These are phyloP conservation scores for Paecilomyces dactylethromorphus DNA, from an alignment of 2,329 filamentous ascomycete genomes.

Conservation along the genomic window DNA sequence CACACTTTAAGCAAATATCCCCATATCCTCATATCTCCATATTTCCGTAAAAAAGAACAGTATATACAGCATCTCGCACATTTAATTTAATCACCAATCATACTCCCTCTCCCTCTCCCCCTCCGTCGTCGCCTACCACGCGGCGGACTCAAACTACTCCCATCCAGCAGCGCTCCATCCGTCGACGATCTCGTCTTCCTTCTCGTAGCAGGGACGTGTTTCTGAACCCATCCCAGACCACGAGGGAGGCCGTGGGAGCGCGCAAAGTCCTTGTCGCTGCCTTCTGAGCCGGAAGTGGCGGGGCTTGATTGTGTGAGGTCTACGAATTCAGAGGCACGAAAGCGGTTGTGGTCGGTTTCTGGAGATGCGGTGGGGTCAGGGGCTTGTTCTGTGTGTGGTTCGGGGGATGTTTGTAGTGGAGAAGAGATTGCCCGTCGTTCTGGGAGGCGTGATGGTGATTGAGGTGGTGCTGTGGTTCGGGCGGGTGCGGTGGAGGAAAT, in stretches of 20 bases:
- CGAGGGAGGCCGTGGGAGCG: slow-evolving; percentile 19
- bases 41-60: no score
- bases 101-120: background rate
- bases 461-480: slow-evolving; percentile 2
- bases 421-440: slow-evolving; percentile 3
- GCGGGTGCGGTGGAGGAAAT: slow-evolving; percentile 10
- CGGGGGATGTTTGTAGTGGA: slow-evolving; percentile 3
- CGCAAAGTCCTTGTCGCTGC: slow-evolving; percentile 24
- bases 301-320: slow-evolving; percentile 35
- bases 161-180: background rate
- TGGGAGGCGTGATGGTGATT: background rate
- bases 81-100: background rate
- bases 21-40: no score
- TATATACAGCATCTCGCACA: background rate
- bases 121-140: background rate
- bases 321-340: slow-evolving; percentile 19
- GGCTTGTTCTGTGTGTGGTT: background rate
- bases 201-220: slow-evolving; percentile 6
- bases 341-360: background rate
- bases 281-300: slow-evolving; percentile 12
- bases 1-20: no score
- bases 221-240: slow-evolving; percentile 24
- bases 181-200: slow-evolving; percentile 15
- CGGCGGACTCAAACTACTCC: background rate
- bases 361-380: background rate